These are phyloP conservation scores for Apocynum venetum DNA, from an alignment of 257 asterid species.

Conservation along the genomic window DNA sequence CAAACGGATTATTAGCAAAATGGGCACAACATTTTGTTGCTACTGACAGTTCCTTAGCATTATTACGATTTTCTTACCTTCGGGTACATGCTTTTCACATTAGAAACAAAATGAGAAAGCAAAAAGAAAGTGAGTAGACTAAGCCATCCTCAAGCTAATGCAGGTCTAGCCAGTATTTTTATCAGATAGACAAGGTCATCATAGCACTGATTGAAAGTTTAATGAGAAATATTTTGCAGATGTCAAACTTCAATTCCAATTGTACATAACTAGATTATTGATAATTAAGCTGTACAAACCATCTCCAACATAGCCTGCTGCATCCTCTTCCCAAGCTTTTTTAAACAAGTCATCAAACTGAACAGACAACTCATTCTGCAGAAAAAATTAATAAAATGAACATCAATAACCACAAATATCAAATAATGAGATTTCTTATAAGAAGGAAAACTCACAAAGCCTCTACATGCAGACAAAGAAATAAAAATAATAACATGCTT, in stretches of 20 bases:
- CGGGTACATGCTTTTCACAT: background rate
- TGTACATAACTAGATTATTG: slow-evolving; percentile 7
- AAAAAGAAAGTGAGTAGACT: slow-evolving; percentile 4
- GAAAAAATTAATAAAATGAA: slow-evolving; percentile 19
- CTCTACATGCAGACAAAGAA: slow-evolving; percentile 7
- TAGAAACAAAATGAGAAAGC: slow-evolving; percentile 1
- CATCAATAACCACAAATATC: slow-evolving; percentile 26
- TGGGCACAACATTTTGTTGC: background rate
- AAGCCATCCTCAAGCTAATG: slow-evolving; percentile 13
- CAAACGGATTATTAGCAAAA: background rate
- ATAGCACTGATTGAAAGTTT: slow-evolving; percentile 3
- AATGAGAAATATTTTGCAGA: background rate
- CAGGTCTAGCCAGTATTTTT: slow-evolving; percentile 9
- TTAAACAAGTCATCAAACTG: slow-evolving; percentile 92
- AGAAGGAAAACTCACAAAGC: background rate
- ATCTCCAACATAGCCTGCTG: slow-evolving; percentile 36
- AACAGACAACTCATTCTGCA: slow-evolving; percentile 85
- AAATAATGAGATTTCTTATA: slow-evolving; percentile 2
- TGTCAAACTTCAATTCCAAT: slow-evolving; percentile 6
- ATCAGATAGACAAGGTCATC: slow-evolving; percentile 9
- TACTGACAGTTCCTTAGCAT: background rate
- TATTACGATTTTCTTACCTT: background rate
- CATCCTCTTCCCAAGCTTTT: slow-evolving; percentile 95
- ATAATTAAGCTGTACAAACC: slow-evolving; percentile 48
- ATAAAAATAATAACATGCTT: slow-evolving; percentile 8